Evolutionary conservation across 2,329 filamentous ascomycete species (phyloP), one percentile per base, ranked within the genome.

Genomic region (Diplodia mutila): DNA sequence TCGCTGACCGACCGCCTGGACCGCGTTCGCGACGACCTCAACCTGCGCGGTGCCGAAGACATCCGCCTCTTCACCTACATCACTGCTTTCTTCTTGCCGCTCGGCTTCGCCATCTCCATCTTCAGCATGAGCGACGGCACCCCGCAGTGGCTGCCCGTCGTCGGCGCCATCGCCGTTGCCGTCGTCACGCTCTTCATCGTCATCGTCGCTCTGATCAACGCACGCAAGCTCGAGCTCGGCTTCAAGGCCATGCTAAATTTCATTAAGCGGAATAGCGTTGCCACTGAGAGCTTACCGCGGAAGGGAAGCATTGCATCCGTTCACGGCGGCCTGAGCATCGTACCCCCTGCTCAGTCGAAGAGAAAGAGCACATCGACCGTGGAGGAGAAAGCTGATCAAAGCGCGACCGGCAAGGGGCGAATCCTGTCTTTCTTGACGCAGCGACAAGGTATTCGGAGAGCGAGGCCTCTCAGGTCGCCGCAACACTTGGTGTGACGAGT

Each of bases 31-130:
- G 67, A 72, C 23, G 70, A 73, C 18, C 61, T 72, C 8, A 71
- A 67, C 32, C 69, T 72, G 12, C 59, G 53, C 9, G 61, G 74
- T 25, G 71, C 73, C 0, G 72, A 77, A 52, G 74, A 78, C 54
- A 73, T 78, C 53, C 72, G 72, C 0, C 70, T 74, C 49, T 79
- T 79, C 65, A 79, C 77, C 0, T 77, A 78, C 59, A 74, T 77
- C 4, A 79, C 77, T 0, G 74, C 76, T 4, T 72, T 79, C 25
- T 79, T 79, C 68, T 68, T 79, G 2, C 77, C 77, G 0, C 68
- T 76, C 0, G 74, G 76, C 8, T 75, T 79, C 29, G 74, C 74
- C 1, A 68, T 73, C 2, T 73, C 73, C 34, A 68, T 78, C 3
- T 78, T 76, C 67, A 77, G 77, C 52, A 79, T 78, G 75, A 71